Evolutionary conservation across 202 grass and related monocot species (phyloP), one percentile per base, ranked within the genome.

Genomic region (Bolboschoenoplectus hybrid): DNA sequence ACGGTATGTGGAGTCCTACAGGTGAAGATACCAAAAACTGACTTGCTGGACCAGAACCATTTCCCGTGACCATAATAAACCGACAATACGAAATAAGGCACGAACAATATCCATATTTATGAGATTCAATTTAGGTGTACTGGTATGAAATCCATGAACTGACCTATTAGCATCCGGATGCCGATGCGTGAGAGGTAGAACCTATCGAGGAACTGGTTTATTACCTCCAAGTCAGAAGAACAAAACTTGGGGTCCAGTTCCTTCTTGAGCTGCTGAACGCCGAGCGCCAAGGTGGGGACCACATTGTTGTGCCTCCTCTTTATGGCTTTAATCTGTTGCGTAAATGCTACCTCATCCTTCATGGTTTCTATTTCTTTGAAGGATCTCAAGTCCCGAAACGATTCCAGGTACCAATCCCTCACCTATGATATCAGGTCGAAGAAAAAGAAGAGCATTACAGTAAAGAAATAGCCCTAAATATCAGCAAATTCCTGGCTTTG

Each of bases 141-240:
- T 79, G 52, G 74, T 58, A 79, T 11, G 6, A 58, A 74, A 79
- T 58, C 35, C 6, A n/a, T 17, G 74, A 79, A 79, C 87, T 85
- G 67, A 97, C 95, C 95, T 97, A 97, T 97, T 52, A 97, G 91
- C 95, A 95, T 95, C 56, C 91, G 95, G 67, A 97, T 95, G 39
- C 91, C 95, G 82, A 97, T 97, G 74, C 95, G 94, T 4, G 95
- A 93, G 86, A 97, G 83, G 91, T 97, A 97, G 84, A 97, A 97
- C 6, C 95, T 91, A 80, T 97, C 95, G 12, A 97, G 95, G 81
- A 97, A 97, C 77, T 79, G 58, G 60, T 97, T 84, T 55, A 95
- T 93, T 74, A 95, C 95, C 14, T 95, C 85, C n/a, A 93, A 88
- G 81, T 84, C 89, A 82, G 49, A 63, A 26, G 91, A 89, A 32